Percentiles rank a stretch among this genome's conserved stretches.
phyloP scores from a whole-genome alignment of 2,329 filamentous ascomycete species.

The Xylariaceae sp. region DNA sequence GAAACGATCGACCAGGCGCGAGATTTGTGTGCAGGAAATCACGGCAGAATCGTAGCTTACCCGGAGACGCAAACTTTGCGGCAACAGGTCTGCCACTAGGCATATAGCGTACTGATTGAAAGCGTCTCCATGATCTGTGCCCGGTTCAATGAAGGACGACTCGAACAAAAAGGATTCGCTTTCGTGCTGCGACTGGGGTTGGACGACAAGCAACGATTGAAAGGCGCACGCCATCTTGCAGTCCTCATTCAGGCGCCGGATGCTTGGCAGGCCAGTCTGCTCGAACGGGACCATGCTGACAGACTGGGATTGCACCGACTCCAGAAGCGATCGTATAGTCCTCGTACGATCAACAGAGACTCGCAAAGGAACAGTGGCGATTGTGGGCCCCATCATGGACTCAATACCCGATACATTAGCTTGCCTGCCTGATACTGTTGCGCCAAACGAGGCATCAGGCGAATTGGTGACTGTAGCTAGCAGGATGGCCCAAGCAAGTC shows the following conservation, averaged over 20 bases:
- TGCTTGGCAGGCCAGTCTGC: slow-evolving; percentile 6
- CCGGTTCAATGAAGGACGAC: too few relatives aligned
- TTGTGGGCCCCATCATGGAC: slow-evolving; percentile 6
- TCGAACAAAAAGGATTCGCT: too few relatives aligned
- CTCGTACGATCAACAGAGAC: neutral
- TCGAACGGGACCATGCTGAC: slow-evolving; percentile 3
- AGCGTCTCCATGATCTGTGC: too few relatives aligned
- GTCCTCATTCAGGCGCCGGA: slow-evolving; percentile 8
- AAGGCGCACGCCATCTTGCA: slow-evolving; percentile 6
- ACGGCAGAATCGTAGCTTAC: neutral
- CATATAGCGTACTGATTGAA: too few relatives aligned
- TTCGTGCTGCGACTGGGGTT: too few relatives aligned
- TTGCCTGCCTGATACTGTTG: slow-evolving; percentile 2
- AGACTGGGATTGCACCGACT: slow-evolving; percentile 1
- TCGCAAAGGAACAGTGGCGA: slow-evolving; percentile 9
- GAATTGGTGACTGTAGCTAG: slow-evolving; percentile 7
- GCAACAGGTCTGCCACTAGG: too few relatives aligned
- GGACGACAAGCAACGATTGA: slow-evolving; percentile 1
- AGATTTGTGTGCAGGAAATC: neutral
- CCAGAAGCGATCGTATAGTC: neutral
- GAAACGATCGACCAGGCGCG: neutral
- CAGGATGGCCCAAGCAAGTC: slow-evolving; percentile 10
- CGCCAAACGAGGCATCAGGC: slow-evolving; percentile 8
- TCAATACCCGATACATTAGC: slow-evolving; percentile 6
- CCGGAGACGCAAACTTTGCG: neutral